A percentile compares a stretch with the other conserved stretches of the same genome.
phyloP scores from a whole-genome alignment of 2,329 filamentous ascomycete species.

The Diaporthe capsici region DNA sequence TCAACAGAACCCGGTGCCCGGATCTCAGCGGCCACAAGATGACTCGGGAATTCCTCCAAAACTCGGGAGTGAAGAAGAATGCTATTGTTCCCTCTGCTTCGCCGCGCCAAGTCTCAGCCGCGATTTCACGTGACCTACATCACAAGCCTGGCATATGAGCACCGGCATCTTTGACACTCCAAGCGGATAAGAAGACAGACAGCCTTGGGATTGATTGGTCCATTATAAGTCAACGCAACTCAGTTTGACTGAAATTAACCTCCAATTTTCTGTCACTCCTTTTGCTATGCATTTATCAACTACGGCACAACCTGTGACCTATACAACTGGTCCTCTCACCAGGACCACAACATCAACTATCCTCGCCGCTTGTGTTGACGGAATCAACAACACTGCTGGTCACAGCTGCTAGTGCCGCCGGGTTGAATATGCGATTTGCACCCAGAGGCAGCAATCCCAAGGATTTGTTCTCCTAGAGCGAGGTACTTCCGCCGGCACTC shows the following conservation, averaged over 20 bases:
- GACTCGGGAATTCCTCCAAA: not conserved
- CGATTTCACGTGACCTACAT: conserved; percentile 23
- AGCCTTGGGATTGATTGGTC: not conserved
- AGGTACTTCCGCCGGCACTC: too few species aligned
- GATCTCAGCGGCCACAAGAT: not conserved
- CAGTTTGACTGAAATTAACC: not conserved
- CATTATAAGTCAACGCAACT: not conserved
- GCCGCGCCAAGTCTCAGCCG: conserved; percentile 12
- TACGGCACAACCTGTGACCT: not conserved
- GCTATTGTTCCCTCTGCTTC: conserved; percentile 2
- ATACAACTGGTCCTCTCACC: not conserved
- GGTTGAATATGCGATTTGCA: too few species aligned
- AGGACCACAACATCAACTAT: too few species aligned
- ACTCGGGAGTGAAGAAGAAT: not conserved
- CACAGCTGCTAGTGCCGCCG: not conserved
- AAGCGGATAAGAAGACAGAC: not conserved
- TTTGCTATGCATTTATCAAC: not conserved
- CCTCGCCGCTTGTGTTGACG: not conserved
- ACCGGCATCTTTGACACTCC: not conserved
- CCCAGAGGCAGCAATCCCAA: too few species aligned
- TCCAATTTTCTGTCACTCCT: not conserved
- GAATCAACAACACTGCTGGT: too few species aligned
- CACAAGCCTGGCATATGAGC: not conserved
- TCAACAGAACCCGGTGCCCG: not conserved
- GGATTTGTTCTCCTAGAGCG: too few species aligned